A percentile compares a stretch with the other conserved stretches of the same genome.
Conservation (phyloP, 768 basidiomycete species). For the Lentinula detonsa region DNA sequence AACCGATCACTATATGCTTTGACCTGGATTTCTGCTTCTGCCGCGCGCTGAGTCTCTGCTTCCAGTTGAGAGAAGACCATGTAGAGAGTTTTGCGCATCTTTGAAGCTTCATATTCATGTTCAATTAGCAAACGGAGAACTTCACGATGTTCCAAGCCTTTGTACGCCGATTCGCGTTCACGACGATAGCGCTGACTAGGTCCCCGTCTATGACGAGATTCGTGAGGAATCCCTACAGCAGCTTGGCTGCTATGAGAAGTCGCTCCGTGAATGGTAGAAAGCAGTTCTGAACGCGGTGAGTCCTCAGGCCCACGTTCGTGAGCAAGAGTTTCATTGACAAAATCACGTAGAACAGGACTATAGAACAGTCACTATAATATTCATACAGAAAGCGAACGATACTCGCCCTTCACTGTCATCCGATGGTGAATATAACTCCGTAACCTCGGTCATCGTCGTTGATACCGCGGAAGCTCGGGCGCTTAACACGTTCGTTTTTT, state of each 20-base stretch:
- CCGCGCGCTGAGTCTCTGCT: conserved; percentile 14
- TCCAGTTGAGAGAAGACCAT: conserved; percentile 31
- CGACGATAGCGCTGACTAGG: conserved; percentile 25
- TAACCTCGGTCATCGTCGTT: background rate
- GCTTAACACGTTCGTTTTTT: background rate
- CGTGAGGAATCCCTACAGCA: background rate
- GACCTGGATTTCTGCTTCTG: background rate
- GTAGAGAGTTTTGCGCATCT: conserved; percentile 30
- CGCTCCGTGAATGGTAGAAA: background rate
- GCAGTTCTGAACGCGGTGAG: conserved; percentile 1
- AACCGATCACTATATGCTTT: background rate
- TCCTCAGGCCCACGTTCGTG: background rate
- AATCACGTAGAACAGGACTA: background rate
- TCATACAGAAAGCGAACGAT: background rate
- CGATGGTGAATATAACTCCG: conserved; percentile 2
- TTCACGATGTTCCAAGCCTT: conserved; percentile 20
- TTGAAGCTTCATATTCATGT: conserved; percentile 34
- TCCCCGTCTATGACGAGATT: conserved; percentile 14
- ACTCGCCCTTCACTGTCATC: conserved; percentile 2
- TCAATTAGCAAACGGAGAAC: conserved; percentile 27
- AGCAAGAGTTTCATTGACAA: conserved; percentile 6
- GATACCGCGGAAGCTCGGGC: background rate
- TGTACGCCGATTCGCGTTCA: conserved; percentile 27
- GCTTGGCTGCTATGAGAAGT: background rate
- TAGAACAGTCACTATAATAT: background rate